Conservation (phyloP, 1,284 basidiomycete genomes). For the Tremellales sp. region DNA sequence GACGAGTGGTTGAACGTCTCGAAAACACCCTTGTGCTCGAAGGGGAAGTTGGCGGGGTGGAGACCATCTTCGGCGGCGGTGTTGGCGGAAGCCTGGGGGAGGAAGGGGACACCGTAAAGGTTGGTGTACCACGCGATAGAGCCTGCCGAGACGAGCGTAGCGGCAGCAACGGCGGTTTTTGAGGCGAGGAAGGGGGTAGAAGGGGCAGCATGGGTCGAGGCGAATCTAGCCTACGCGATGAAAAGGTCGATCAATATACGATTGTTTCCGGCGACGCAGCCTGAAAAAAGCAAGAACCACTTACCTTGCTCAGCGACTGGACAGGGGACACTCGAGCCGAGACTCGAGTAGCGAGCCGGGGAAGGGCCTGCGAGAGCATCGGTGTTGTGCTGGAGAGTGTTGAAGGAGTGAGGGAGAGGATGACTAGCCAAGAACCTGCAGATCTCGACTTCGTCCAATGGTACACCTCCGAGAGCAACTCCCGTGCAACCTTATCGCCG, state of each 20-base stretch:
- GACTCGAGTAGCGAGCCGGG: conserved; percentile 37
- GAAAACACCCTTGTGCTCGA: conserved; percentile 81
- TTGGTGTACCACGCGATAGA: conserved; percentile 95
- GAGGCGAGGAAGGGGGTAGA: conserved; percentile 52
- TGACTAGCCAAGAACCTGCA: no score
- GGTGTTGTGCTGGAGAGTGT: conserved; percentile 9
- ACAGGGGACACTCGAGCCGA: conserved; percentile 17
- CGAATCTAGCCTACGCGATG: conserved; percentile 37
- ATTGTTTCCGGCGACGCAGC: not conserved
- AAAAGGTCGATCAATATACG: not conserved
- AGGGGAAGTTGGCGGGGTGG: conserved; percentile 83
- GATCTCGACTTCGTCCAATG: no score
- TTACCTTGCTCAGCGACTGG: conserved; percentile 13
- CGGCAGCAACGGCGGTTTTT: conserved; percentile 70
- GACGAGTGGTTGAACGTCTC: conserved; percentile 91
- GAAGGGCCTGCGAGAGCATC: conserved; percentile 44
- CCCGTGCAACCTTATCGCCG: no score
- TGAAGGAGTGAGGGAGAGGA: conserved; percentile 10
- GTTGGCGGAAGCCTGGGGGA: conserved; percentile 84
- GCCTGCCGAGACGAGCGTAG: conserved; percentile 75
- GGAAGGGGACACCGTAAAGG: conserved; percentile 78
- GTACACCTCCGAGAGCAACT: no score
- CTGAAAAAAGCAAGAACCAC: not conserved
- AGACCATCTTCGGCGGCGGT: conserved; percentile 90
- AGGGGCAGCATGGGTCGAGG: conserved; percentile 26